A percentile compares a stretch with the other conserved stretches of the same genome.
Conservation (phyloP, 2,329 filamentous ascomycete genomes). For the Trichoderma harzianum region DNA sequence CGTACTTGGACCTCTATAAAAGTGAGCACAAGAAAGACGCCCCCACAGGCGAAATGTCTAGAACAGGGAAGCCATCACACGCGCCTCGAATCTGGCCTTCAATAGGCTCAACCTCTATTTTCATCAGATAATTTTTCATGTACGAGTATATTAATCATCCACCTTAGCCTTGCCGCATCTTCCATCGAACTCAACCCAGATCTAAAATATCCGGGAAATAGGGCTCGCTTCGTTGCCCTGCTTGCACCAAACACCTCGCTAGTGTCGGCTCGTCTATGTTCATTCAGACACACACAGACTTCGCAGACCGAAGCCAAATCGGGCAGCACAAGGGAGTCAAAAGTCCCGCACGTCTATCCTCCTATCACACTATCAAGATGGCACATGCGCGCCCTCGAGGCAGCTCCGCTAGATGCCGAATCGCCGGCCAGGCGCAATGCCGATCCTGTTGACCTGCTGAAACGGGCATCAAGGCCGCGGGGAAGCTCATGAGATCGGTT, state of each 20-base stretch:
- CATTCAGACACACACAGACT: background rate
- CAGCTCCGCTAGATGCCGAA: conserved; percentile 18
- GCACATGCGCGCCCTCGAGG: conserved; percentile 12
- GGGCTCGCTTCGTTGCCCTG: background rate
- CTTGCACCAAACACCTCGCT: background rate
- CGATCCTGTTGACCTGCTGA: conserved; percentile 23
- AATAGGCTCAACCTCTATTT: background rate
- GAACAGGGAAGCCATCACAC: background rate
- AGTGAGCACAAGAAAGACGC: background rate
- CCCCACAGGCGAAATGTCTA: background rate
- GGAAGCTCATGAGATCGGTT: background rate
- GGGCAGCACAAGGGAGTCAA: background rate
- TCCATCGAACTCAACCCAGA: background rate
- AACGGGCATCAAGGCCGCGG: conserved; percentile 20
- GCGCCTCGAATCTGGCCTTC: background rate
- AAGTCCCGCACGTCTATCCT: conserved; percentile 2
- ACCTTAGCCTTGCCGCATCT: background rate
- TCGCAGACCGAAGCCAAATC: conserved; percentile 16
- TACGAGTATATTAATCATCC: background rate
- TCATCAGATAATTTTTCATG: background rate
- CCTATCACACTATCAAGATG: conserved; percentile 13
- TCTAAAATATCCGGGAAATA: background rate
- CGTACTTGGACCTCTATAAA: background rate
- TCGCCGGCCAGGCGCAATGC: conserved; percentile 18
- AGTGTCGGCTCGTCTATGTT: background rate